Percentiles rank a stretch among this genome's conserved stretches.
These are phyloP conservation scores for Gentiana straminea DNA, from an alignment of 257 asterid species.

Conservation along the genomic window DNA sequence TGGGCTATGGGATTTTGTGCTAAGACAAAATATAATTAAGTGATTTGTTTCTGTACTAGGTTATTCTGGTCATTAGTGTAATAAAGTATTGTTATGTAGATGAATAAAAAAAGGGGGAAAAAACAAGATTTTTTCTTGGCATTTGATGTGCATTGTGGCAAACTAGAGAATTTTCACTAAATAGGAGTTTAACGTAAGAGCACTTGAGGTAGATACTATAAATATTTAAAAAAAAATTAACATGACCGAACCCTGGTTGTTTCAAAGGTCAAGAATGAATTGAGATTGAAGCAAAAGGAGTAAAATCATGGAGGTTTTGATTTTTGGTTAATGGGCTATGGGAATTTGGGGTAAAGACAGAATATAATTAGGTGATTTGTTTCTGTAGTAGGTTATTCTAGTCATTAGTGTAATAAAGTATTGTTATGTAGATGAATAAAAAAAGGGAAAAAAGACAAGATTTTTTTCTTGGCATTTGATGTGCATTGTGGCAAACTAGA, in stretches of 20 bases:
- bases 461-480: too few species aligned
- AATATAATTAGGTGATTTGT: conserved; percentile 12
- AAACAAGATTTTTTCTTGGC: too few species aligned
- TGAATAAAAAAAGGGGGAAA: too few species aligned
- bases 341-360: not conserved
- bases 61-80: conserved; percentile 1
- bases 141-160: too few species aligned
- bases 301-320: conserved; percentile 1
- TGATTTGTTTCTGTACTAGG: conserved; percentile 13
- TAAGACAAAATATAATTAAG: not conserved
- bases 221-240: too few species aligned
- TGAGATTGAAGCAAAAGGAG: conserved; percentile 3
- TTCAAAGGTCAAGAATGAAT: not conserved
- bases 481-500: too few species aligned
- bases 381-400: conserved; percentile 5
- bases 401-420: not conserved
- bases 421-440: not conserved
- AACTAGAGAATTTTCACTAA: too few species aligned
- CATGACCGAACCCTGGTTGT: too few species aligned
- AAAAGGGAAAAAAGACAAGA: too few species aligned
- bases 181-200: too few species aligned
- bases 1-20: conserved; percentile 3
- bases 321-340: conserved; percentile 1
- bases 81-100: not conserved
- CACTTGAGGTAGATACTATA: too few species aligned